These are phyloP conservation scores for Coniochaeta hoffmannii DNA, from an alignment of 2,329 filamentous ascomycete genomes.

Conservation along the genomic window DNA sequence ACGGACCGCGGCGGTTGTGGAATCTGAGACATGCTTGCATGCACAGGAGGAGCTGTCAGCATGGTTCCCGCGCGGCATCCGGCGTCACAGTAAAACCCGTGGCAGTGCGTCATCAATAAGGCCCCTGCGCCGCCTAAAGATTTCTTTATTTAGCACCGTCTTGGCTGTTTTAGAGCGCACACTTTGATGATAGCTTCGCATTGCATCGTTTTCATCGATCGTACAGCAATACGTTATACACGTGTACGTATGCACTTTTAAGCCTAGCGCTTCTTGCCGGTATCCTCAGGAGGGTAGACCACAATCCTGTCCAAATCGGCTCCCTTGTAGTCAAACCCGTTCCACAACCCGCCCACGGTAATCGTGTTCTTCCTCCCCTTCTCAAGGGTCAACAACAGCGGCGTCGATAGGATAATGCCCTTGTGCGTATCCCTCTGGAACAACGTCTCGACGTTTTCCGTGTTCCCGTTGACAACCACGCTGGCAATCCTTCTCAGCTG, in stretches of 20 bases:
- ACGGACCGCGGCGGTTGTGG: neutral
- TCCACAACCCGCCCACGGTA: slow-evolving; percentile 47
- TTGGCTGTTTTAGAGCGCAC: no score
- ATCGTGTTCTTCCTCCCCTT: slow-evolving; percentile 45
- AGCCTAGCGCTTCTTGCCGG: neutral
- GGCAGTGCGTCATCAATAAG: neutral
- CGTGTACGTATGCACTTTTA: no score
- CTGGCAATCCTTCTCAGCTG: slow-evolving; percentile 52
- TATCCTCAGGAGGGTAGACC: slow-evolving; percentile 49
- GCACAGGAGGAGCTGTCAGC: neutral
- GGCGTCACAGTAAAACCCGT: neutral
- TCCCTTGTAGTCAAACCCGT: slow-evolving; percentile 48
- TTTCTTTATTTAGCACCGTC: neutral
- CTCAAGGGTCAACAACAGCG: slow-evolving; percentile 43
- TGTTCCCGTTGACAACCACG: slow-evolving; percentile 51
- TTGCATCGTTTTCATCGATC: no score
- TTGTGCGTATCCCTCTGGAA: slow-evolving; percentile 49
- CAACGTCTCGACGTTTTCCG: slow-evolving; percentile 37
- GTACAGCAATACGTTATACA: no score
- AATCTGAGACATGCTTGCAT: slow-evolving; percentile 3
- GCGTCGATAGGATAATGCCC: slow-evolving; percentile 50
- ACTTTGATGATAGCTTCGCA: no score
- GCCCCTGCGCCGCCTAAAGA: neutral
- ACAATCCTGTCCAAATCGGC: slow-evolving; percentile 53
- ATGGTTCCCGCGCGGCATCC: neutral